Evolutionary conservation across 768 basidiomycete genomes (phyloP).

Genomic region (Nevesoporus exiguus): DNA sequence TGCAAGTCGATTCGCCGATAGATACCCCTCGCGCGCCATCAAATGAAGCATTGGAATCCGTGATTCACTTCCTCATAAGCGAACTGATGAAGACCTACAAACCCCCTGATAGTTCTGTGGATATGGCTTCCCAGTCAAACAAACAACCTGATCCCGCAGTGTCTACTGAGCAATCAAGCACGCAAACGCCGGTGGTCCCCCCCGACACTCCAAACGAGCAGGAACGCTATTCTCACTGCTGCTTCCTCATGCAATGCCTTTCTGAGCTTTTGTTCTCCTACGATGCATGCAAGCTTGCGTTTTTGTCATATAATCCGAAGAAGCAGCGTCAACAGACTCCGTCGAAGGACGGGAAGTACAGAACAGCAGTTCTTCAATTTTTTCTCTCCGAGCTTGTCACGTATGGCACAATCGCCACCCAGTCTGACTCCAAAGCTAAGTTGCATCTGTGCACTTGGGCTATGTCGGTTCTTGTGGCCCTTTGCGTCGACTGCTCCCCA

Average conservation of each 20-base stretch:
- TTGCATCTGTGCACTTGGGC: slow-evolving; percentile 78
- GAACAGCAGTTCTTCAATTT: slow-evolving; percentile 70
- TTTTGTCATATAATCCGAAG: slow-evolving; percentile 75
- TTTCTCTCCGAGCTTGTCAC: slow-evolving; percentile 81
- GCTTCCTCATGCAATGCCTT: slow-evolving; percentile 87
- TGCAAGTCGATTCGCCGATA: slow-evolving; percentile 52
- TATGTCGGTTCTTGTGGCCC: slow-evolving; percentile 84
- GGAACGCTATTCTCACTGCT: slow-evolving; percentile 51
- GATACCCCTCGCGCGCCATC: slow-evolving; percentile 24
- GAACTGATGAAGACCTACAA: slow-evolving; percentile 68
- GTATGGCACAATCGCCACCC: slow-evolving; percentile 67
- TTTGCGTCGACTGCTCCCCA: slow-evolving; percentile 83
- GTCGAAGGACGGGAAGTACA: slow-evolving; percentile 67
- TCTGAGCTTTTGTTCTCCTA: slow-evolving; percentile 94
- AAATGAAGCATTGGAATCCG: slow-evolving; percentile 51
- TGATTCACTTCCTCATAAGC: slow-evolving; percentile 65
- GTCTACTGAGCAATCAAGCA: slow-evolving; percentile 15
- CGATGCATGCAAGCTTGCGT: slow-evolving; percentile 82
- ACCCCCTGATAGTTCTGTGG: slow-evolving; percentile 35
- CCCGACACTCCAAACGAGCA: slow-evolving; percentile 19
- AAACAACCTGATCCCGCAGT: slow-evolving; percentile 11
- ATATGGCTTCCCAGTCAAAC: slow-evolving; percentile 10
- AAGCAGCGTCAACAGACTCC: slow-evolving; percentile 50
- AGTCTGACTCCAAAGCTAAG: slow-evolving; percentile 51
- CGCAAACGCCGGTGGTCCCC: slow-evolving; percentile 9